Base-by-base conservation (phyloP, 2,329 filamentous ascomycete genomes). In the Aureobasidium leucospermi region DNA sequence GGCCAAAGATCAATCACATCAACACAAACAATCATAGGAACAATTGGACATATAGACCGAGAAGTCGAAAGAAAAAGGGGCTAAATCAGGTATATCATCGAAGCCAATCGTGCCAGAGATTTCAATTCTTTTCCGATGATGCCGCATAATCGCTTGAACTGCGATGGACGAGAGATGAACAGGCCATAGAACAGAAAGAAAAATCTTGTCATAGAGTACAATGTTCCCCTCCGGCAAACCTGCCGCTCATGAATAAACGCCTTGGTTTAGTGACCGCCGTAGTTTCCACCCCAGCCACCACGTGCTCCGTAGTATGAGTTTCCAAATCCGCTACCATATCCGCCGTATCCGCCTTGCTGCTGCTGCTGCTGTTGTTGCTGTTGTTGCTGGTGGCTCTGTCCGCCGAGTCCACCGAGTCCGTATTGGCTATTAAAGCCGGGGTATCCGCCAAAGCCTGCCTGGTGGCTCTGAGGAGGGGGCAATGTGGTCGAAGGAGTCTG, bases 401-500 rank as follows among this genome's bases (percentile, higher is more conserved):
- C 72, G 46, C 78, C 78, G 48, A 80, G 74, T 49, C 79, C 79
- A 59, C 79, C 79, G 41, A 82, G 75, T 36, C 58, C 79, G 60
- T 71, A 82, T 66, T 82, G 80, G 36, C 73, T 72, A 38, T 72
- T 69, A 69, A 78, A 80, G 60, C 75, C 73, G 32, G 80, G 79
- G 63, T 85, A 85, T 46, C 76, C 78, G 36, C 69, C 79, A 64
- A 83, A 84, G 47, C 76, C 78, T 68, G 81, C 80, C 68, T 85
- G 82, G 53, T 82, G 79, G 32, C 75, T 77, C 69, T 81, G 80
- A 55, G 81, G 78, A 46, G 78, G 80, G 48, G 81, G 81, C 49
- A 82, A 73, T 59, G 76, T 75, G 34, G 61, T 56, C 23, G 41
- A 43, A n/a, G 60, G 59, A 32, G 55, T 59, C 67, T 81, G 79